Evolutionary conservation across 805 yeast species (phyloP).

Genomic region (Yarrowia yakushimensis): DNA sequence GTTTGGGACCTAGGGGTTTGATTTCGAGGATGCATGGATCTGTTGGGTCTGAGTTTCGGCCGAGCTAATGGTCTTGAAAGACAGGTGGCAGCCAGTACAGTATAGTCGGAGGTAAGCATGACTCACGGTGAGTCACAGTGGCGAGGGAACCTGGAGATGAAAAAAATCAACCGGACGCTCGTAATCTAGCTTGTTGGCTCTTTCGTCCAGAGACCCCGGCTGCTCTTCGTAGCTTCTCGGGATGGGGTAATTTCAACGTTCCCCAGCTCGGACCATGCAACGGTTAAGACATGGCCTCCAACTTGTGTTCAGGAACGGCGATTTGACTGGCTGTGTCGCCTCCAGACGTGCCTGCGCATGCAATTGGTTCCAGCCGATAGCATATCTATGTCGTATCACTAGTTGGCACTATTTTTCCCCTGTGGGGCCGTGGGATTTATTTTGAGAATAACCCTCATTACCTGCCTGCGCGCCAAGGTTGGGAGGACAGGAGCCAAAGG

Average conservation of each 20-base stretch:
- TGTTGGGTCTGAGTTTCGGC: neutral
- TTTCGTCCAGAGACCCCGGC: neutral
- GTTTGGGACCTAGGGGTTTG: conserved; percentile 4
- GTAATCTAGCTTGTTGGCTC: no score
- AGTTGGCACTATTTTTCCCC: neutral
- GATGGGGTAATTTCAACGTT: neutral
- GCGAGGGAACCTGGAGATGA: no score
- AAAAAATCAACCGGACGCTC: no score
- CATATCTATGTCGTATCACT: neutral
- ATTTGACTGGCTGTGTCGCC: neutral
- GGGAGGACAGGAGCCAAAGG: neutral
- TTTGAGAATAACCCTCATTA: neutral
- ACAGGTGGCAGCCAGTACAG: no score
- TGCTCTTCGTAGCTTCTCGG: neutral
- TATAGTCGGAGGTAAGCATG: neutral
- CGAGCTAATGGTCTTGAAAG: neutral
- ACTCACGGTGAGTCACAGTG: neutral
- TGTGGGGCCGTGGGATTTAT: neutral
- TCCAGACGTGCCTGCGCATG: neutral
- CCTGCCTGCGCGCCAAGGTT: neutral
- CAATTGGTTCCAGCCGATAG: neutral
- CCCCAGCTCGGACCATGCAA: neutral
- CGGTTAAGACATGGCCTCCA: neutral
- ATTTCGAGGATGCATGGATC: neutral
- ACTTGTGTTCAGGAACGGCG: no score